Evolutionary conservation across 352 stramenopile species (phyloP).

Genomic region (Globisporangium nodosum): DNA sequence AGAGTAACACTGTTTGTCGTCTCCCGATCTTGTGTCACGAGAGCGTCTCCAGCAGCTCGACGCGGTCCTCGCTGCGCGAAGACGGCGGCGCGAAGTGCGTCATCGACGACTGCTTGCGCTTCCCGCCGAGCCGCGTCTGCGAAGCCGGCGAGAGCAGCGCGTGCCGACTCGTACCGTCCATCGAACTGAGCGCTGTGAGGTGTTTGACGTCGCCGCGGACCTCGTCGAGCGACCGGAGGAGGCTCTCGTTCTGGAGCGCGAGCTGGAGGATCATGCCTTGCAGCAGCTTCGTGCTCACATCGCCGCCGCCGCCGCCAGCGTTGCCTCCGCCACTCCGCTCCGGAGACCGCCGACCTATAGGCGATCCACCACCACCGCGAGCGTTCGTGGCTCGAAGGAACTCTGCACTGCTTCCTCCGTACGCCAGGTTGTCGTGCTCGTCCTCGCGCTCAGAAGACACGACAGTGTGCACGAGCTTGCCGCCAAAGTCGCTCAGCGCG

Average conservation of each 20-base stretch:
- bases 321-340: background rate
- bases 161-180: slow-evolving; percentile 7
- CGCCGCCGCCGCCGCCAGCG: slow-evolving; percentile 2
- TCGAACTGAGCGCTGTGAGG: slow-evolving; percentile 12
- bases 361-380: background rate
- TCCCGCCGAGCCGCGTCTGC: background rate
- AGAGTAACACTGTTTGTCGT: background rate
- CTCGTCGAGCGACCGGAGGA: slow-evolving; percentile 43
- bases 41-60: slow-evolving; percentile 1
- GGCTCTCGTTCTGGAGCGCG: slow-evolving; percentile 44
- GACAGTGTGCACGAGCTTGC: slow-evolving; percentile 19
- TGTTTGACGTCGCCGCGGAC: slow-evolving; percentile 27
- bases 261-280: slow-evolving; percentile 56
- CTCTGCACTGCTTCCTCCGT: background rate
- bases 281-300: slow-evolving; percentile 27
- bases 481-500: slow-evolving; percentile 15
- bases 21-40: background rate
- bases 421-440: background rate
- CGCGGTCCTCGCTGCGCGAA: background rate
- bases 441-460: slow-evolving; percentile 5
- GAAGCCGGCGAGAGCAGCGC: slow-evolving; percentile 9
- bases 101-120: slow-evolving; percentile 7
- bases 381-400: background rate
- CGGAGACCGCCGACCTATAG: background rate
- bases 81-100: background rate